A percentile compares a stretch with the other conserved stretches of the same genome.
Evolutionary conservation across 2,329 filamentous ascomycete species (phyloP).

Genomic region (Microsporum canis): DNA sequence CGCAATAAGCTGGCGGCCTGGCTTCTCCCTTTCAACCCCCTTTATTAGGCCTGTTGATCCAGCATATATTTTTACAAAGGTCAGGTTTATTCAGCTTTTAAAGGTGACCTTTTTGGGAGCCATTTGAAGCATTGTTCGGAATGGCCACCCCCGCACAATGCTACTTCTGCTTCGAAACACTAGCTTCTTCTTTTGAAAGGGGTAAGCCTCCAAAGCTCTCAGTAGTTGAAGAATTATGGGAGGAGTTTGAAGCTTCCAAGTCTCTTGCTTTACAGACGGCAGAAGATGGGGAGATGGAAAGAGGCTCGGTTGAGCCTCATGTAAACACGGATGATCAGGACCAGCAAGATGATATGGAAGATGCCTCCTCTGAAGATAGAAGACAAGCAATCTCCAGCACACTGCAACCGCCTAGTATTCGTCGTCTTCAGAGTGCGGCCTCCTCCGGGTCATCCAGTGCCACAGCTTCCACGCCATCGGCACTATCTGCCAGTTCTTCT

Average conservation of each 20-base stretch:
- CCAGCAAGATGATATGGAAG: slow-evolving; percentile 17
- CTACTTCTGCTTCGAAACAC: slow-evolving; percentile 82
- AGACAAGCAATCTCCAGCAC: slow-evolving; percentile 14
- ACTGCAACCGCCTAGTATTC: slow-evolving; percentile 23
- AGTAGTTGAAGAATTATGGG: slow-evolving; percentile 60
- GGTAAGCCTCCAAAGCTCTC: slow-evolving; percentile 56
- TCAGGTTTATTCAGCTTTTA: not conserved
- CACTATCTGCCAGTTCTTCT: slow-evolving; percentile 40
- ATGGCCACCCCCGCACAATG: slow-evolving; percentile 87
- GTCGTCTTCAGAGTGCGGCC: slow-evolving; percentile 23
- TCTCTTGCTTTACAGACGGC: slow-evolving; percentile 13
- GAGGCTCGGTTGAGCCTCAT: slow-evolving; percentile 6
- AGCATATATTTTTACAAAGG: not conserved
- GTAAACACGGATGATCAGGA: slow-evolving; percentile 15
- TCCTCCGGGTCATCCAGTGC: slow-evolving; percentile 30
- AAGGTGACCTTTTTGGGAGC: too few relatives aligned
- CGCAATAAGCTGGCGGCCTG: not conserved
- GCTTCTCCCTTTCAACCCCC: not conserved
- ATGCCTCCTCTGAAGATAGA: slow-evolving; percentile 7
- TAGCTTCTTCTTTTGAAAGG: slow-evolving; percentile 62
- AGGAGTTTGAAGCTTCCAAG: slow-evolving; percentile 37
- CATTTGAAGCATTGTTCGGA: not conserved
- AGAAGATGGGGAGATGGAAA: slow-evolving; percentile 16
- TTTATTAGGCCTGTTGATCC: not conserved
- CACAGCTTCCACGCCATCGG: slow-evolving; percentile 29